These are phyloP conservation scores for Castanea crenata DNA, from an alignment of 306 rosid genomes.

Conservation along the genomic window DNA sequence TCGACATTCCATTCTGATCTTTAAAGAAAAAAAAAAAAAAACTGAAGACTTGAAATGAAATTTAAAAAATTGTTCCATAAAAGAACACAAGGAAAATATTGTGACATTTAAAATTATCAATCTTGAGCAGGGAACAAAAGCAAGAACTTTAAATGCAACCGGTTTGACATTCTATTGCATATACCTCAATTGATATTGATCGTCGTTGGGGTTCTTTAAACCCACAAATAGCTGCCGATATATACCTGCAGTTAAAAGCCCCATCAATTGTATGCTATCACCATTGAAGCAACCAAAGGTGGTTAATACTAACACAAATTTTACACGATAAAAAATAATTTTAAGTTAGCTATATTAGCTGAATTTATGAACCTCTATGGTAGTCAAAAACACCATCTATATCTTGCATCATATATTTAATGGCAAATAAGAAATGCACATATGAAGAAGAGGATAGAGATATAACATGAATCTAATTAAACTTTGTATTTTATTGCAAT, in stretches of 20 bases:
- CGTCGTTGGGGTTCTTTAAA: conserved; percentile 36
- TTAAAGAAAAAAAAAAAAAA: not conserved
- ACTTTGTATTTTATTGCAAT: not conserved
- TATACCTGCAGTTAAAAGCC: conserved; percentile 29
- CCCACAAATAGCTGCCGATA: conserved; percentile 33
- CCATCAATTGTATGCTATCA: not conserved
- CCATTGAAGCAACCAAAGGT: not conserved
- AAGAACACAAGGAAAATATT: not conserved
- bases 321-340: not conserved
- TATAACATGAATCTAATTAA: not conserved
- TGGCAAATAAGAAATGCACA: not conserved
- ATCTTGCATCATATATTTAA: not conserved
- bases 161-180: not conserved
- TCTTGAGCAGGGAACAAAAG: not conserved
- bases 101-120: not conserved
- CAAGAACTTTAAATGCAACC: not conserved
- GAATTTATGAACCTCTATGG: not conserved
- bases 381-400: not conserved
- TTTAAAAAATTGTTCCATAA: not conserved
- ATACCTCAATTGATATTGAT: conserved; percentile 47
- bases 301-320: not conserved
- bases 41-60: not conserved
- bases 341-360: not conserved
- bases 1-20: not conserved
- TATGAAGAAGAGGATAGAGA: not conserved